Evolutionary conservation across 2,329 filamentous ascomycete species (phyloP).

Genomic region (Aurifilum marmelostoma): DNA sequence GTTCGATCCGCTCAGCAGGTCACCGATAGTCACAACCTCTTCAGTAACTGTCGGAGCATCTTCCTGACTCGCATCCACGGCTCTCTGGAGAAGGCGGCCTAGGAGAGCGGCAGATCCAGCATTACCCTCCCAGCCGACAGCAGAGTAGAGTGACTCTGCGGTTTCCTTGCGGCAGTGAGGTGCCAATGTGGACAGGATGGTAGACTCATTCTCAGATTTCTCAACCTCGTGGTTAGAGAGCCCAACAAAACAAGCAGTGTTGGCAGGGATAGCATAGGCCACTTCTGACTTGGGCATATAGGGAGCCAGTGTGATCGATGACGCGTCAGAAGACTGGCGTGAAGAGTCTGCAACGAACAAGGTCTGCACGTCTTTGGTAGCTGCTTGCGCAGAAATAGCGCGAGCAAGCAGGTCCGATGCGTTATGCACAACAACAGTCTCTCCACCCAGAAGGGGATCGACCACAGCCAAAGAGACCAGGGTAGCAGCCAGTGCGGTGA

Average conservation of each 20-base stretch:
- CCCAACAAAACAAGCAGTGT: background rate
- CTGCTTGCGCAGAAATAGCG: slow-evolving; percentile 1
- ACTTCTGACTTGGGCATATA: background rate
- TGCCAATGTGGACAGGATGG: background rate
- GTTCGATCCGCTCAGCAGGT: background rate
- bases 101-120: background rate
- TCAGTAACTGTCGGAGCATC: background rate
- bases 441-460: slow-evolving; percentile 1
- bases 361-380: background rate
- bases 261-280: background rate
- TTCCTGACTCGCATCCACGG: background rate
- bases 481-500: background rate
- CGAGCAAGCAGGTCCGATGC: background rate
- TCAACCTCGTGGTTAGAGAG: background rate
- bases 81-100: background rate
- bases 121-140: background rate
- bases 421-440: slow-evolving; percentile 26
- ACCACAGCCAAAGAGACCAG: slow-evolving; percentile 18
- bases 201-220: background rate
- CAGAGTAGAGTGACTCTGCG: background rate
- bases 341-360: background rate
- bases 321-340: background rate
- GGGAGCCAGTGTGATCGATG: background rate
- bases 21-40: background rate
- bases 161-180: background rate